phyloP scores from a whole-genome alignment of 306 rosid genomes.

The Quercus aquifolioides region DNA sequence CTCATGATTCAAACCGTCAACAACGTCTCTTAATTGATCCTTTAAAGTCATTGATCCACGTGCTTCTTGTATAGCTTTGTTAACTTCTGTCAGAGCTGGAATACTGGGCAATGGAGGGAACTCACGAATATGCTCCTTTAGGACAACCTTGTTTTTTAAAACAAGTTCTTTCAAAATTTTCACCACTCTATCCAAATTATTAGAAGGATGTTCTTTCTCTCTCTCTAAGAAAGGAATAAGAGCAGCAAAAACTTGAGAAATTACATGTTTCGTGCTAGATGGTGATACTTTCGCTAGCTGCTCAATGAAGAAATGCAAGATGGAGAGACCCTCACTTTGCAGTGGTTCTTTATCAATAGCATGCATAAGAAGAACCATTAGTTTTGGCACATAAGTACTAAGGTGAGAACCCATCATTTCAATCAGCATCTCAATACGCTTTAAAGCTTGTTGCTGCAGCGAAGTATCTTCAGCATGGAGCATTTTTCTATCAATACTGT shows the following conservation, averaged over 20 bases:
- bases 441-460: slow-evolving; percentile 77
- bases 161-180: slow-evolving; percentile 82
- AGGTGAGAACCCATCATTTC: slow-evolving; percentile 93
- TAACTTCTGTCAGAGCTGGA: slow-evolving; percentile 72
- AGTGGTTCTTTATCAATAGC: slow-evolving; percentile 69
- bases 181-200: slow-evolving; percentile 71
- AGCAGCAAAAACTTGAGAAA: slow-evolving; percentile 94
- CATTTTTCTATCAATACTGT: slow-evolving; percentile 86
- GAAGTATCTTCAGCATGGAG: slow-evolving; percentile 76
- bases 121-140: slow-evolving; percentile 69
- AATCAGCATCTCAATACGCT: slow-evolving; percentile 85
- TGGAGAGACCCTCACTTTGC: slow-evolving; percentile 79
- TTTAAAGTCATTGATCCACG: slow-evolving; percentile 83
- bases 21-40: slow-evolving; percentile 69
- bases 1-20: slow-evolving; percentile 93
- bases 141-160: slow-evolving; percentile 53
- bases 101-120: slow-evolving; percentile 83
- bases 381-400: slow-evolving; percentile 82
- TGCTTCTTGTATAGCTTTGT: slow-evolving; percentile 75
- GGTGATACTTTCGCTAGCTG: slow-evolving; percentile 73
- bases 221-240: slow-evolving; percentile 88
- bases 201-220: slow-evolving; percentile 51
- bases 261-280: slow-evolving; percentile 82
- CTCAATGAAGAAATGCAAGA: slow-evolving; percentile 73
- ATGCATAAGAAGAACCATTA: slow-evolving; percentile 94